Conservation (phyloP, 1,139 yeast species). For the Candida gigantensis region DNA sequence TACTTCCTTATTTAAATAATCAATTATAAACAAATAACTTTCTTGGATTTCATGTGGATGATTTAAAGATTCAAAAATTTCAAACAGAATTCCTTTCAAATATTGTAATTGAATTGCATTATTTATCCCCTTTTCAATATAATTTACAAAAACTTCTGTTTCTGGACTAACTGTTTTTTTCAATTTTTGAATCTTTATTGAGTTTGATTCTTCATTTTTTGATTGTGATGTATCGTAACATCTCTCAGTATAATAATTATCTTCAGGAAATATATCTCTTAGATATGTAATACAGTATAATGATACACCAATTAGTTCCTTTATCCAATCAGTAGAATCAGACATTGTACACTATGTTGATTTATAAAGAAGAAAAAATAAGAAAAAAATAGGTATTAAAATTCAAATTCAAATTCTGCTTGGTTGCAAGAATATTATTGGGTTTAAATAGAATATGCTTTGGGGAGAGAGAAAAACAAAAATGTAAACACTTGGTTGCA, state of each 20-base stretch:
- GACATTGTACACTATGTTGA: no score
- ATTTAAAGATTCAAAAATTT: slow-evolving; percentile 40
- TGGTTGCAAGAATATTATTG: slow-evolving; percentile 1
- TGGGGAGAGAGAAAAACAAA: background rate
- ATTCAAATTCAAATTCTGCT: no score
- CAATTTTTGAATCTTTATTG: slow-evolving; percentile 47
- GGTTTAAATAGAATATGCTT: no score
- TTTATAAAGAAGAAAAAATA: no score
- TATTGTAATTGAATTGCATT: slow-evolving; percentile 43
- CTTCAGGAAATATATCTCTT: slow-evolving; percentile 53
- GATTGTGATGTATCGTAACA: slow-evolving; percentile 31
- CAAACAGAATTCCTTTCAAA: slow-evolving; percentile 46
- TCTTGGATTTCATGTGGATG: slow-evolving; percentile 43
- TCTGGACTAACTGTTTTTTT: slow-evolving; percentile 37
- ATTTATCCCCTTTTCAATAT: slow-evolving; percentile 53
- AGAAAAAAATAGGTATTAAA: no score
- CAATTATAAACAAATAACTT: slow-evolving; percentile 49
- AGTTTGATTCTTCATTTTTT: slow-evolving; percentile 19
- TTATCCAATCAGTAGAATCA: slow-evolving; percentile 25
- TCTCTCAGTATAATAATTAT: slow-evolving; percentile 43
- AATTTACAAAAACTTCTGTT: slow-evolving; percentile 34
- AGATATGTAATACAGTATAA: slow-evolving; percentile 54
- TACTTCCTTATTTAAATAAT: slow-evolving; percentile 26
- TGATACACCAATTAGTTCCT: slow-evolving; percentile 47
- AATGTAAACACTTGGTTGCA: slow-evolving; percentile 7